These are phyloP conservation scores for Cicer chorassanicum DNA, from an alignment of 306 rosid genomes.

Conservation along the genomic window DNA sequence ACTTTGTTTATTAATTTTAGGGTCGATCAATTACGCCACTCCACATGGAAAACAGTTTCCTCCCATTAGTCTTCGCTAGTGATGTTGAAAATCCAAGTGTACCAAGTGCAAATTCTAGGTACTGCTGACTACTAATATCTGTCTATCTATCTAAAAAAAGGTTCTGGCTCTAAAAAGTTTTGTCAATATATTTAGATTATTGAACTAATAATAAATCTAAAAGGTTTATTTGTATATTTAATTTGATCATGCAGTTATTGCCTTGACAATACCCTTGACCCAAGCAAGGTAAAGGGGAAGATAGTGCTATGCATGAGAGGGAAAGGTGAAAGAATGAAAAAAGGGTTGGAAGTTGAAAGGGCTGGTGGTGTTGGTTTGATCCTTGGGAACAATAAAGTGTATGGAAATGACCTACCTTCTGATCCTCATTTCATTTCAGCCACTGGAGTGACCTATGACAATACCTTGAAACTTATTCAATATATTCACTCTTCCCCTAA, in stretches of 20 bases:
- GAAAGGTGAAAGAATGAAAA: slow-evolving; percentile 54
- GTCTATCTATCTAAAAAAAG: too few species aligned
- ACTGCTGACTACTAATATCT: neutral
- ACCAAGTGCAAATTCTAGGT: slow-evolving; percentile 51
- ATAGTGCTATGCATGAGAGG: slow-evolving; percentile 87
- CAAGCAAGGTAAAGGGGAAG: slow-evolving; percentile 68
- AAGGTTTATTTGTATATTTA: neutral
- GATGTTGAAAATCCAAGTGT: slow-evolving; percentile 56
- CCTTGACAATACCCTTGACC: slow-evolving; percentile 65
- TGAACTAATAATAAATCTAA: slow-evolving; percentile 7
- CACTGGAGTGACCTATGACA: slow-evolving; percentile 54
- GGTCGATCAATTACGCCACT: slow-evolving; percentile 80
- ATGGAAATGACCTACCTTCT: slow-evolving; percentile 60
- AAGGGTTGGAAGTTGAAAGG: slow-evolving; percentile 74
- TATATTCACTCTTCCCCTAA: slow-evolving; percentile 58
- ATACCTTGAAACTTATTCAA: slow-evolving; percentile 53
- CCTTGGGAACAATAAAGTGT: slow-evolving; percentile 55
- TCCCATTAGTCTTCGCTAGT: slow-evolving; percentile 66
- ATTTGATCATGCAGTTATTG: slow-evolving; percentile 63
- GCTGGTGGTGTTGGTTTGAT: slow-evolving; percentile 79
- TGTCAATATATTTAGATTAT: neutral
- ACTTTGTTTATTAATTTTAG: slow-evolving; percentile 45
- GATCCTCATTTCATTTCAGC: slow-evolving; percentile 85
- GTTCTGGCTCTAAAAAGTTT: neutral
- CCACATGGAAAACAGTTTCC: slow-evolving; percentile 51